Evolutionary conservation across 2,329 filamentous ascomycete species (phyloP), one percentile per base, ranked within the genome.

Genomic region (Lasiodiplodia theobromae): DNA sequence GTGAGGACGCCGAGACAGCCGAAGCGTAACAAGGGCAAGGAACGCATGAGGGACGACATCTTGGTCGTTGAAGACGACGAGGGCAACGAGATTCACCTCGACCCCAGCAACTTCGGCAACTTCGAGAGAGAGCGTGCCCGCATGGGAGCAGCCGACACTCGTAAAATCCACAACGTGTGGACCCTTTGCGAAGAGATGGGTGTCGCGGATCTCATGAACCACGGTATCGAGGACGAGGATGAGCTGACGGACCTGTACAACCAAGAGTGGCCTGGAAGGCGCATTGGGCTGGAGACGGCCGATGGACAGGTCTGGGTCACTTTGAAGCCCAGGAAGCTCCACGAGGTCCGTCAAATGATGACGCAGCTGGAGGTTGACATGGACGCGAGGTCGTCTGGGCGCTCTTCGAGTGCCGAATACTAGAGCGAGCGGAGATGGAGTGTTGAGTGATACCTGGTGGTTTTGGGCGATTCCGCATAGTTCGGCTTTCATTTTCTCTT

Each of bases 21-120:
- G 7, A 47, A 47, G 44, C 18, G 4, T 3, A 21, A 47, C 44
- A 47, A 47, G 7, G 44, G 44, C 44, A 47, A 47, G 10, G 18
- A 47, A 0, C 18, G 44, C 0, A 14, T 10, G 44, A n/a, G 44
- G 2, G 44, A 47, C n/a, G 44, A 47, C 10, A n/a, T 14, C 2
- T n/a, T 47, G 7, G 7, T n/a, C 5, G 44, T 21, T 0, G 44
- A 47, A 2, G 44, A 47, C 18, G 44, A 11, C 0, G 3, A 21
- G 11, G 44, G 44, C 44, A 21, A 47, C 8, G 44, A 47, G 8
- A 7, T 21, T 2, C 44, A n/a, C 2, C 44, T 47, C 7, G 3
- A 0, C 1, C 44, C 2, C 0, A 11, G 1, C 0, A 47, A 47
- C 8, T 47, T 47, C n/a, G 44, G 2, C 0, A 11, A 21, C n/a